Percentiles rank a stretch among this genome's conserved stretches.
phyloP scores from a whole-genome alignment of 23 red algal genomes.

The Gracilaria domingensis region DNA sequence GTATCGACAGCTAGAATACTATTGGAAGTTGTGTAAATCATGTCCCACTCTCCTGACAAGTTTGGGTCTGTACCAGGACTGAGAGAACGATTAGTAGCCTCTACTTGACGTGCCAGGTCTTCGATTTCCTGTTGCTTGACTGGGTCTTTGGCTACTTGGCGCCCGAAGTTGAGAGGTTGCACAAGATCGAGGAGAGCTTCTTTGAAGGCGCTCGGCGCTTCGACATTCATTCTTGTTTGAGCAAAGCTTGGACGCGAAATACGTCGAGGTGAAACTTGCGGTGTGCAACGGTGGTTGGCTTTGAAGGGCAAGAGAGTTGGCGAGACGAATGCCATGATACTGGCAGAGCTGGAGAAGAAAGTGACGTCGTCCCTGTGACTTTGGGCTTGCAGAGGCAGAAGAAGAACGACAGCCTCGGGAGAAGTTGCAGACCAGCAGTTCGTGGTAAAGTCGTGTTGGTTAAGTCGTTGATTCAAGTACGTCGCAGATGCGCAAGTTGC shows the following conservation, averaged over 20 bases:
- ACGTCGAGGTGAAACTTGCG: neutral
- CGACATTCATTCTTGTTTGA: conserved; percentile 37
- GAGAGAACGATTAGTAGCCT: conserved; percentile 53
- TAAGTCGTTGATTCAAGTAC: neutral
- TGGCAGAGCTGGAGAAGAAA: neutral
- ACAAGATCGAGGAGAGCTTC: conserved; percentile 51
- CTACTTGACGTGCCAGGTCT: conserved; percentile 50
- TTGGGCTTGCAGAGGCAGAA: too few species aligned
- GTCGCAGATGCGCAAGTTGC: neutral
- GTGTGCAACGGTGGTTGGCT: neutral
- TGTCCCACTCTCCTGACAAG: conserved; percentile 72
- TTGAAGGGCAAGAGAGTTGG: neutral
- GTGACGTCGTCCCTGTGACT: too few species aligned
- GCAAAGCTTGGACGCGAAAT: neutral
- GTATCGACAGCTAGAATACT: conserved; percentile 65
- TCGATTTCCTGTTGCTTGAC: conserved; percentile 58
- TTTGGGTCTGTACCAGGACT: conserved; percentile 65
- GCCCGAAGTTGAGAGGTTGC: conserved; percentile 55
- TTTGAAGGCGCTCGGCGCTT: conserved; percentile 53
- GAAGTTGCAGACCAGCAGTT: too few species aligned
- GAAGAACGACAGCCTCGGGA: too few species aligned
- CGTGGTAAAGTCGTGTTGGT: too few species aligned
- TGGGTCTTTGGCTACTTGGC: conserved; percentile 42
- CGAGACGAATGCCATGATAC: conserved; percentile 6
- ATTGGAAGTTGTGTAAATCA: conserved; percentile 88